These are phyloP conservation scores for Celoporthe dispersa DNA, from an alignment of 2,329 filamentous ascomycete species.

Conservation along the genomic window DNA sequence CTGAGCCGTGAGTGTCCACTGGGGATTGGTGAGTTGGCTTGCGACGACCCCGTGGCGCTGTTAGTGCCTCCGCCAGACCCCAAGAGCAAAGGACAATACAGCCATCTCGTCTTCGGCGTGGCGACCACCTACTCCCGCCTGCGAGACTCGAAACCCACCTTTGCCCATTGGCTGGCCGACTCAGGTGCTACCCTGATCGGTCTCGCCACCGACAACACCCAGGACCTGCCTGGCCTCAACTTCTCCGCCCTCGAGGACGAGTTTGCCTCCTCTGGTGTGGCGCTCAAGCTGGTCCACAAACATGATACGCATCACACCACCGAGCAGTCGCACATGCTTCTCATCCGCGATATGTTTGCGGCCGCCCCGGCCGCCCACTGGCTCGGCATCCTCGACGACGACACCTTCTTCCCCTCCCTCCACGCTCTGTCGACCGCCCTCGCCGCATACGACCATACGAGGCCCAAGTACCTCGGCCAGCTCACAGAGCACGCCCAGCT, in stretches of 20 bases:
- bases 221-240: slow-evolving; percentile 5
- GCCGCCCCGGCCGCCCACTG: slow-evolving; percentile 50
- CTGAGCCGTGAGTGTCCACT: slow-evolving; percentile 12
- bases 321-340: slow-evolving; percentile 57
- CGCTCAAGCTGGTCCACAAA: slow-evolving; percentile 41
- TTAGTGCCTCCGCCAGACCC: slow-evolving; percentile 23
- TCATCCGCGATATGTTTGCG: slow-evolving; percentile 51
- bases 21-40: background rate
- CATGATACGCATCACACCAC: slow-evolving; percentile 40
- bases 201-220: slow-evolving; percentile 27
- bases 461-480: slow-evolving; percentile 58
- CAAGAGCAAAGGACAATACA: slow-evolving; percentile 31
- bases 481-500: slow-evolving; percentile 61
- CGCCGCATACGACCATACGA: slow-evolving; percentile 50
- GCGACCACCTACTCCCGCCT: slow-evolving; percentile 22
- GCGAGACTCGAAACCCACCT: slow-evolving; percentile 11
- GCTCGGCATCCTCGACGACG: slow-evolving; percentile 60
- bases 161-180: slow-evolving; percentile 24
- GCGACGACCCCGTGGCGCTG: slow-evolving; percentile 19
- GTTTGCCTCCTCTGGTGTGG: slow-evolving; percentile 39
- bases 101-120: slow-evolving; percentile 22
- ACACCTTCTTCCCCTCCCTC: slow-evolving; percentile 61
- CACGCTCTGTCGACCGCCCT: slow-evolving; percentile 51
- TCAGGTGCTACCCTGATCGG: slow-evolving; percentile 21
- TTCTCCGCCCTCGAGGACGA: slow-evolving; percentile 23